phyloP scores from a whole-genome alignment of 1,284 basidiomycete species.

The Boletus semigastroideus region DNA sequence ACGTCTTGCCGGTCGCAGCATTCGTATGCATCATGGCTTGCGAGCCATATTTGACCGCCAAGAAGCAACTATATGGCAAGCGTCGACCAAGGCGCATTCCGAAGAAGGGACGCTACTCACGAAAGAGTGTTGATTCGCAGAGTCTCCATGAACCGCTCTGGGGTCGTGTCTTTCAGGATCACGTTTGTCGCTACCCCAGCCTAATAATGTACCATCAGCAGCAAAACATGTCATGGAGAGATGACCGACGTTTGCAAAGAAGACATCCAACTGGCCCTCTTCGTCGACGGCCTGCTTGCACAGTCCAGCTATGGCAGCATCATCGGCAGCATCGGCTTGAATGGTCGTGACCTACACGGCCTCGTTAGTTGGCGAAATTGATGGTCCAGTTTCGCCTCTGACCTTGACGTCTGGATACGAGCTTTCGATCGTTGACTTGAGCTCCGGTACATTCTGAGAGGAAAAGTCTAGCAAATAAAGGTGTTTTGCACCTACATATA shows the following conservation, averaged over 20 bases:
- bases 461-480: constrained; percentile 85
- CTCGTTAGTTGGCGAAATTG: constrained; percentile 12
- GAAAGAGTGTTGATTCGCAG: constrained; percentile 84
- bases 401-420: constrained; percentile 82
- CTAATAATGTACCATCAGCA: constrained; percentile 43
- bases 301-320: constrained; percentile 64
- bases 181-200: constrained; percentile 57
- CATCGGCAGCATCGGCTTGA: constrained; percentile 83
- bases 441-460: constrained; percentile 65
- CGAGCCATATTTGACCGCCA: constrained; percentile 88
- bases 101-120: constrained; percentile 43
- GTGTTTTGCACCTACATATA: constrained; percentile 68
- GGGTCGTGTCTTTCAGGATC: constrained; percentile 56
- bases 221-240: neutral
- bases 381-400: constrained; percentile 10
- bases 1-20: constrained; percentile 61
- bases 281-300: constrained; percentile 77
- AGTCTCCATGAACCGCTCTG: constrained; percentile 70
- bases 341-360: constrained; percentile 62
- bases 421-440: constrained; percentile 67
- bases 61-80: constrained; percentile 63
- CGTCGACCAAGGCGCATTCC: constrained; percentile 4
- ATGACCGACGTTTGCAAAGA: constrained; percentile 84
- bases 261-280: constrained; percentile 86
- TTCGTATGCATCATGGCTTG: constrained; percentile 75